These are phyloP conservation scores for Alternaria triticina DNA, from an alignment of 2,329 filamentous ascomycete species.

Conservation along the genomic window DNA sequence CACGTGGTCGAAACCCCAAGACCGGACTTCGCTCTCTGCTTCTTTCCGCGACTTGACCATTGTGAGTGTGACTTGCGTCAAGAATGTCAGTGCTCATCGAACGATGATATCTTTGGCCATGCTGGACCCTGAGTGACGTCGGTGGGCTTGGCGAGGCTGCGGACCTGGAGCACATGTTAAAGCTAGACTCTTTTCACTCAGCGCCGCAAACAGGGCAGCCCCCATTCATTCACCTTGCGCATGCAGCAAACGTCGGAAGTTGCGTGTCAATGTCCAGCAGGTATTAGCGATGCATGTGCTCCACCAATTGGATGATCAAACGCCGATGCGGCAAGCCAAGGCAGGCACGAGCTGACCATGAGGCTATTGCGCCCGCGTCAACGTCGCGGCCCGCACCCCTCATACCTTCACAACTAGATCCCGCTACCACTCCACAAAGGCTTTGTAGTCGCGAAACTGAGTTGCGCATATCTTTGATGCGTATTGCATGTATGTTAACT, in stretches of 20 bases:
- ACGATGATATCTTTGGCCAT: background rate
- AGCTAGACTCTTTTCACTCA: background rate
- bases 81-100: background rate
- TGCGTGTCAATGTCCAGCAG: constrained; percentile 5
- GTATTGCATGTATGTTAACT: background rate
- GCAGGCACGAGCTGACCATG: constrained; percentile 20
- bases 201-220: constrained; percentile 4
- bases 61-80: background rate
- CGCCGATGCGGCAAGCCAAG: constrained; percentile 33
- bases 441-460: background rate
- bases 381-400: constrained; percentile 24
- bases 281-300: constrained; percentile 3
- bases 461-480: background rate
- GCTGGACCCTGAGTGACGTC: constrained; percentile 28
- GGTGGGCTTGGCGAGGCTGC: constrained; percentile 16
- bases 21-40: constrained; percentile 66
- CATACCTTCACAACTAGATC: constrained; percentile 7
- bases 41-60: constrained; percentile 55
- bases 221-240: background rate
- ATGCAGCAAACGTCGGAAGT: constrained; percentile 7
- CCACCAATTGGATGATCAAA: constrained; percentile 27
- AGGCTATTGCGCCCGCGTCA: constrained; percentile 18
- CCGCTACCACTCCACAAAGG: constrained; percentile 1
- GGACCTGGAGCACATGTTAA: constrained; percentile 4
- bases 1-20: constrained; percentile 72